A percentile compares a stretch with the other conserved stretches of the same genome.
These are phyloP conservation scores for Beauveria sp. DNA, from an alignment of 2,329 filamentous ascomycete genomes.

Conservation along the genomic window DNA sequence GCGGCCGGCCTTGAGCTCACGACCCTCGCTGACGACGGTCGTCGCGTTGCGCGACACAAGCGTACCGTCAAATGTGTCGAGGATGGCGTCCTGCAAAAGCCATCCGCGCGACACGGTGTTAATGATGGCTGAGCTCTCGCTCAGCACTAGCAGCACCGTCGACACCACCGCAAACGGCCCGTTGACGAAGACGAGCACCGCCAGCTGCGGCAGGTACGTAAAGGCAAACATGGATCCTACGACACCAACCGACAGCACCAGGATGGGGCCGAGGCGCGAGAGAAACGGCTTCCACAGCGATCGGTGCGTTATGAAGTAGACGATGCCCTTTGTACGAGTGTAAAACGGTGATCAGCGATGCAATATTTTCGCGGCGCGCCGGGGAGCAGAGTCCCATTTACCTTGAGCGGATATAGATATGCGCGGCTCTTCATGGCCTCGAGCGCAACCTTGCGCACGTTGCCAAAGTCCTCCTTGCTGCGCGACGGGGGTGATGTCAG, in stretches of 20 bases:
- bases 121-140: constrained; percentile 52
- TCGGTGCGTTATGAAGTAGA: constrained; percentile 50
- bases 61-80: constrained; percentile 83
- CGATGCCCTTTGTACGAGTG: constrained; percentile 39
- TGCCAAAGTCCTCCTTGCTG: constrained; percentile 63
- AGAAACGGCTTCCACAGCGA: constrained; percentile 52
- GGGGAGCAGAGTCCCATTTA: constrained; percentile 18
- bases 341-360: background rate
- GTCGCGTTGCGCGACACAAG: constrained; percentile 44
- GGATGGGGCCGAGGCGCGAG: constrained; percentile 48
- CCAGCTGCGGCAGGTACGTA: constrained; percentile 78
- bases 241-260: constrained; percentile 64
- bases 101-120: constrained; percentile 58
- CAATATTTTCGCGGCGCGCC: background rate
- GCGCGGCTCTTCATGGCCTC: constrained; percentile 69
- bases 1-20: constrained; percentile 58
- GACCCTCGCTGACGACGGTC: constrained; percentile 63
- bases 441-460: constrained; percentile 53
- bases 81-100: constrained; percentile 70
- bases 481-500: constrained; percentile 1
- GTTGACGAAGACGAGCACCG: constrained; percentile 74
- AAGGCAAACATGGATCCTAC: constrained; percentile 79
- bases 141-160: constrained; percentile 60
- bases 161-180: constrained; percentile 73
- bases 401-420: constrained; percentile 80